phyloP scores from a whole-genome alignment of 345 rosid genomes.

The Eucalyptus urophylla region DNA sequence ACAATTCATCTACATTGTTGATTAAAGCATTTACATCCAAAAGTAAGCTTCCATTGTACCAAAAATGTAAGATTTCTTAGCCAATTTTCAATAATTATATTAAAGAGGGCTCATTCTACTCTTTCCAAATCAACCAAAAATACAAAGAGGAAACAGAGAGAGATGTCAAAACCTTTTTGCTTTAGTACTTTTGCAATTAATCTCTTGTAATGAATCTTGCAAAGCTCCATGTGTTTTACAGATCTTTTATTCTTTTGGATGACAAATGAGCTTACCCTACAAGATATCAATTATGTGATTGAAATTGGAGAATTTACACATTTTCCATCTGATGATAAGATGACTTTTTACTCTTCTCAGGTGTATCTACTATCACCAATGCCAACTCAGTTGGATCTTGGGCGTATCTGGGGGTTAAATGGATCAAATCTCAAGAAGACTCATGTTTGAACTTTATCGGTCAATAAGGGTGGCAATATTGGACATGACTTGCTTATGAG shows the following conservation, averaged over 20 bases:
- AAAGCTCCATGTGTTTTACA: not conserved
- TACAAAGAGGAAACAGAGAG: not conserved
- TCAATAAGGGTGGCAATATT: not conserved
- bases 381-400: not conserved
- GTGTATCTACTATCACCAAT: not conserved
- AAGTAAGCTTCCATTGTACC: not conserved
- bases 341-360: not conserved
- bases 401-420: not conserved
- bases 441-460: not conserved
- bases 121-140: not conserved
- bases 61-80: not conserved
- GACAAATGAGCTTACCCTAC: not conserved
- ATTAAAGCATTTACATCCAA: not conserved
- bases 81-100: not conserved
- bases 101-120: not conserved
- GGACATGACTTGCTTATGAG: not conserved
- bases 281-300: not conserved
- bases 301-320: not conserved
- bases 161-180: not conserved
- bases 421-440: not conserved
- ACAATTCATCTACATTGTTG: not conserved
- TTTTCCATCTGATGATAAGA: not conserved
- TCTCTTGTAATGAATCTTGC: not conserved
- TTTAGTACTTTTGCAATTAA: not conserved
- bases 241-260: not conserved